Evolutionary conservation across 345 rosid genomes (phyloP).

Genomic region (Sonneratia alba): DNA sequence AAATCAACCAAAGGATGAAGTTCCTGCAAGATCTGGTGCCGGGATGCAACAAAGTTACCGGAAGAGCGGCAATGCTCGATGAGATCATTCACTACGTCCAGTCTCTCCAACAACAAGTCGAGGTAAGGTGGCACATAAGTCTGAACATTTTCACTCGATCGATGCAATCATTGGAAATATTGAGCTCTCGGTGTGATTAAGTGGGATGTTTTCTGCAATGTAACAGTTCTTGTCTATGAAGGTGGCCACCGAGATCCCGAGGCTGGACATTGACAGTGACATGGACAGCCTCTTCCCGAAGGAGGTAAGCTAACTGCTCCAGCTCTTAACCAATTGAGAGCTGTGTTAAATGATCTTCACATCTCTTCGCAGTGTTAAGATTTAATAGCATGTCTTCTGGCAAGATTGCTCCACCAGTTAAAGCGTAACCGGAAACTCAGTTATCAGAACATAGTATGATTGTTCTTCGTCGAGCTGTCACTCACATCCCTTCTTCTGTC

Average conservation of each 20-base stretch:
- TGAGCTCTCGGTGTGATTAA: background rate
- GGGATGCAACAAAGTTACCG: constrained; percentile 58
- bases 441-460: no score
- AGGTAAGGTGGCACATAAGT: constrained; percentile 23
- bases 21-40: constrained; percentile 75
- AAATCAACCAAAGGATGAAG: constrained; percentile 76
- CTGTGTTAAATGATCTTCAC: no score
- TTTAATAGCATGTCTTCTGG: no score
- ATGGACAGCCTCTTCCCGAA: constrained; percentile 37
- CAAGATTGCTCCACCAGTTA: no score
- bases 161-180: background rate
- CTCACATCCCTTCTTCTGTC: background rate
- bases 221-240: constrained; percentile 65
- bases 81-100: constrained; percentile 77
- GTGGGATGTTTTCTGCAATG: background rate
- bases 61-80: constrained; percentile 83
- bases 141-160: no score
- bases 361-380: no score
- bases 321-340: no score
- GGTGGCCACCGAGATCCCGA: constrained; percentile 53
- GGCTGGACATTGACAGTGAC: constrained; percentile 33
- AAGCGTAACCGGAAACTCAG: no score
- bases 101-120: constrained; percentile 69
- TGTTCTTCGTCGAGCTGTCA: no score
- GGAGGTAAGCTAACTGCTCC: constrained; percentile 27